phyloP scores from a whole-genome alignment of 768 basidiomycete species.

The Macrolepiota fuliginosa region DNA sequence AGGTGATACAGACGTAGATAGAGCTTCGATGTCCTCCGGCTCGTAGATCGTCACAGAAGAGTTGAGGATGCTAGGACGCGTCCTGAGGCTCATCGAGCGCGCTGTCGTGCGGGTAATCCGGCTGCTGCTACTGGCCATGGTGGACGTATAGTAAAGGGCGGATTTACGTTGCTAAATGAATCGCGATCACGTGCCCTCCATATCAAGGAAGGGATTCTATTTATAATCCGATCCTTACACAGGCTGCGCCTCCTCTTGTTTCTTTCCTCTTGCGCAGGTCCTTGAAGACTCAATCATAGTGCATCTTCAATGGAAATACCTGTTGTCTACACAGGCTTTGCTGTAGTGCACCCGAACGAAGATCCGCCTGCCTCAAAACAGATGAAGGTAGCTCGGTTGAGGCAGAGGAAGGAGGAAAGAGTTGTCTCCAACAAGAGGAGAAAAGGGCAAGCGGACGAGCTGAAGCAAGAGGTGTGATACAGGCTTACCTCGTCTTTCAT shows the following conservation, averaged over 20 bases:
- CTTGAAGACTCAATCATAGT: no score
- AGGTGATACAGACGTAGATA: not conserved
- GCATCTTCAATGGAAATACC: no score
- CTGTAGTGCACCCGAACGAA: no score
- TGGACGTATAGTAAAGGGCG: not conserved
- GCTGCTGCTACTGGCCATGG: not conserved
- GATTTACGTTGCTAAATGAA: not conserved
- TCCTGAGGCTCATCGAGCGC: slow-evolving; percentile 9
- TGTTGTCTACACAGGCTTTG: no score
- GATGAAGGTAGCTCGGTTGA: not conserved
- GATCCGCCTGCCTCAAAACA: no score
- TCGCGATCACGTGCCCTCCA: not conserved
- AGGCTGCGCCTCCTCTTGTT: no score
- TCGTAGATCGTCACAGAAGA: slow-evolving; percentile 4
- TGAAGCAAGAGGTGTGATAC: slow-evolving; percentile 17
- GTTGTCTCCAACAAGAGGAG: not conserved
- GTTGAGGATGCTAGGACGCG: not conserved
- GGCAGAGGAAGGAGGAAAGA: not conserved
- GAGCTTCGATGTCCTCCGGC: not conserved
- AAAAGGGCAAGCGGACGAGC: slow-evolving; percentile 8
- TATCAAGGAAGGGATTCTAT: no score
- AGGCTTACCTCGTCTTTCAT: no score
- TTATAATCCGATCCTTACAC: not conserved
- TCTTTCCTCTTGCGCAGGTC: no score
- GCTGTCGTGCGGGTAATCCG: slow-evolving; percentile 4